Conservation (phyloP, 2,329 filamentous ascomycete genomes). For the Ascochyta fabae region DNA sequence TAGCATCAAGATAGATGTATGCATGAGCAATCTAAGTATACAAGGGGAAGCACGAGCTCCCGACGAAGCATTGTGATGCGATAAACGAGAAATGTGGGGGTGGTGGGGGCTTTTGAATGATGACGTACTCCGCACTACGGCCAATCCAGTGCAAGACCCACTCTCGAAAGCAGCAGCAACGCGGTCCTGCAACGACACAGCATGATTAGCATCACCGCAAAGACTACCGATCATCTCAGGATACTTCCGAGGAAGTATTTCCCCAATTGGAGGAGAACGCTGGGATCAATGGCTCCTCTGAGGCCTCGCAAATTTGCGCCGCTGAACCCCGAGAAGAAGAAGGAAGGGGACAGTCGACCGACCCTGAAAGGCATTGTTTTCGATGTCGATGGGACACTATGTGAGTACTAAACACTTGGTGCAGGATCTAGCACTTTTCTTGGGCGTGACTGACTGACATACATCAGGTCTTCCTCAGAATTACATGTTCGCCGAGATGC, state of each 20-base stretch:
- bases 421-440: not conserved
- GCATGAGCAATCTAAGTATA: too few relatives aligned
- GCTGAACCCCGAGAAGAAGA: conserved; percentile 46
- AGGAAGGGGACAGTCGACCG: conserved; percentile 48
- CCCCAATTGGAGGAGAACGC: not conserved
- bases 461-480: conserved; percentile 79
- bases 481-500: conserved; percentile 95
- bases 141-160: conserved; percentile 1
- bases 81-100: not conserved
- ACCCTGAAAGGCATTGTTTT: conserved; percentile 72
- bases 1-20: too few relatives aligned
- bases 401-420: conserved; percentile 59
- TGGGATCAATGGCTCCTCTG: conserved; percentile 23
- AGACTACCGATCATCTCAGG: not conserved
- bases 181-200: conserved; percentile 3
- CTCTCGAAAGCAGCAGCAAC: conserved; percentile 7
- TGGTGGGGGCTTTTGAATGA: not conserved
- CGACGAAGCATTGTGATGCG: not conserved
- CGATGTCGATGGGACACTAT: conserved; percentile 94
- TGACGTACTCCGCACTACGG: conserved; percentile 14
- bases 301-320: conserved; percentile 59
- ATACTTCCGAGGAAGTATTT: not conserved
- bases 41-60: not conserved
- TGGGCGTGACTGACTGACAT: not conserved
- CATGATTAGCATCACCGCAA: conserved; percentile 6